Evolutionary conservation across 192 early-diverging fungal genomes (phyloP).

Genomic region (Coemansia asiatica): DNA sequence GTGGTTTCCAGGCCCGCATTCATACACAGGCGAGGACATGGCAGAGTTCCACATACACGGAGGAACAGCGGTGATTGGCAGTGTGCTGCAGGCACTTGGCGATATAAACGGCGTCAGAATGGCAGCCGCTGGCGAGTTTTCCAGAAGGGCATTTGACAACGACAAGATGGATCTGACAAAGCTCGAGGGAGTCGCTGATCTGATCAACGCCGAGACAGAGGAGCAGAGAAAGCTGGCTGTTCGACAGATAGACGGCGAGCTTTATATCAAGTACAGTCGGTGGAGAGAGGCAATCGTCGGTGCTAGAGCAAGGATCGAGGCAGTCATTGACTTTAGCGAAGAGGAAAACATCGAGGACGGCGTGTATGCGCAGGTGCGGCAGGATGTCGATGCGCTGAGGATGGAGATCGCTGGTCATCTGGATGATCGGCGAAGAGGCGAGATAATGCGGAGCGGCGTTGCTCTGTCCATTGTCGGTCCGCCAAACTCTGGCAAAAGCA

Average conservation of each 20-base stretch:
- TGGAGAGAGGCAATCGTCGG: slow-evolving; percentile 65
- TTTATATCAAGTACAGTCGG: slow-evolving; percentile 60
- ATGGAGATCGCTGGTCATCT: slow-evolving; percentile 49
- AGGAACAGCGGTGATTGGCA: slow-evolving; percentile 65
- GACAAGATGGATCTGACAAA: slow-evolving; percentile 72
- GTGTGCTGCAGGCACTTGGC: slow-evolving; percentile 59
- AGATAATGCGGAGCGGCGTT: slow-evolving; percentile 72
- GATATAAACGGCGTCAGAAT: slow-evolving; percentile 55
- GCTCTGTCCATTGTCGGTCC: slow-evolving; percentile 70
- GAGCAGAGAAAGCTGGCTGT: slow-evolving; percentile 66
- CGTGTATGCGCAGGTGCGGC: slow-evolving; percentile 33
- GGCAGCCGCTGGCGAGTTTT: slow-evolving; percentile 76
- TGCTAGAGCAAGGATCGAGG: slow-evolving; percentile 65
- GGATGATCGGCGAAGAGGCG: slow-evolving; percentile 66
- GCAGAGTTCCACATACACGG: slow-evolving; percentile 77
- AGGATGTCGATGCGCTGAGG: slow-evolving; percentile 6
- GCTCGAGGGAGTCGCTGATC: slow-evolving; percentile 71
- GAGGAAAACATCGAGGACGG: slow-evolving; percentile 79
- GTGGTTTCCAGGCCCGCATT: slow-evolving; percentile 54
- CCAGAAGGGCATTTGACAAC: slow-evolving; percentile 71
- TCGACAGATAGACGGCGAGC: slow-evolving; percentile 68
- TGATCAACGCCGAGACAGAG: slow-evolving; percentile 80
- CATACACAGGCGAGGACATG: slow-evolving; percentile 76
- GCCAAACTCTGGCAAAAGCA: slow-evolving; percentile 79
- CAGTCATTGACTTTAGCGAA: slow-evolving; percentile 77